phyloP scores from a whole-genome alignment of 345 rosid genomes.

The Pistacia vera region DNA sequence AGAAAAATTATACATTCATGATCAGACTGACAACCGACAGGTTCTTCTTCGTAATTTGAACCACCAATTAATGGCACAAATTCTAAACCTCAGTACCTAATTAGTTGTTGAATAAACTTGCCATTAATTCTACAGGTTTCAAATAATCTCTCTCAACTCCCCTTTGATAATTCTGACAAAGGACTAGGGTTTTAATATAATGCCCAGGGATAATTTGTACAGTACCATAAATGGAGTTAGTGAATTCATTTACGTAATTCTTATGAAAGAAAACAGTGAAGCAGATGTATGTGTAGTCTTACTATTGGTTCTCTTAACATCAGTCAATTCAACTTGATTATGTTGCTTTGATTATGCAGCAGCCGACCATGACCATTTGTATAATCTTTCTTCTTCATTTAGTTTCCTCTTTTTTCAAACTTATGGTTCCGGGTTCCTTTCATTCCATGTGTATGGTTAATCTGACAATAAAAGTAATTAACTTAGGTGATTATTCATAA shows the following conservation, averaged over 20 bases:
- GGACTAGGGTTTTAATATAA: too few relatives aligned
- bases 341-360: background rate
- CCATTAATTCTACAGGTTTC: too few relatives aligned
- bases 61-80: too few relatives aligned
- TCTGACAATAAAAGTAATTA: too few relatives aligned
- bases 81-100: too few relatives aligned
- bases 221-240: background rate
- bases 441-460: background rate
- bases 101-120: too few relatives aligned
- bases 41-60: too few relatives aligned
- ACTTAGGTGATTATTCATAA: background rate
- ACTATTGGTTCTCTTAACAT: background rate
- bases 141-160: too few relatives aligned
- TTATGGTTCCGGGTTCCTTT: background rate
- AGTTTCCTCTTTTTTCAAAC: background rate
- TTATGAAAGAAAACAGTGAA: background rate
- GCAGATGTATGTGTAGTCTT: background rate
- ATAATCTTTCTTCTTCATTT: background rate
- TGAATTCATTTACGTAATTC: background rate
- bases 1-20: too few relatives aligned
- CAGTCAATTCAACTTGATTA: slow-evolving; percentile 2
- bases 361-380: slow-evolving; percentile 12
- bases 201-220: background rate
- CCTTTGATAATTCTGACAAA: too few relatives aligned
- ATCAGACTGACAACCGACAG: too few relatives aligned